Evolutionary conservation across 352 stramenopile species (phyloP), one percentile per base, ranked within the genome.

Genomic region (Porosira glacialis): DNA sequence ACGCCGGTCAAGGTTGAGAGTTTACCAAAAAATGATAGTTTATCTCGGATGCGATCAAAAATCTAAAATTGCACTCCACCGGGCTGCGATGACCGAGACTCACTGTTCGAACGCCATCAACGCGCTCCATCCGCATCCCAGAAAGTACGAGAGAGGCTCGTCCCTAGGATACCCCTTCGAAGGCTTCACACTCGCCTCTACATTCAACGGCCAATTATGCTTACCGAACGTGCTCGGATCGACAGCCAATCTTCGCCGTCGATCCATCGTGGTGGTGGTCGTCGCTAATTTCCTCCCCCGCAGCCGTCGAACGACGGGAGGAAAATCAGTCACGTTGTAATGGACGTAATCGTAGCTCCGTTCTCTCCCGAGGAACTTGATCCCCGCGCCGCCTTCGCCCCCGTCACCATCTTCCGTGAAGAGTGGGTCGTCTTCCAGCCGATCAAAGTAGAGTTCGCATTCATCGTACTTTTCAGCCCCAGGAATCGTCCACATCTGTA

Each of bases 361-460:
- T 2, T 63, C 65, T 30, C 65, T 52, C 26, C 53, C 65, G 5
- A 68, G 19, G 36, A 59, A 67, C 8, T 30, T n/a, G n/a, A n/a
- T n/a, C n/a, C n/a, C n/a, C n/a, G n/a, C n/a, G n/a, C n/a, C n/a
- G n/a, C n/a, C n/a, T n/a, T n/a, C n/a, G 30, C 57, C 56, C 27
- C 33, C 26, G 15, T 53, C 22, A 22, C 27, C 35, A 30, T 75
- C 65, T n/a, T n/a, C n/a, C 24, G 43, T 45, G 44, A 66, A 75
- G 28, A 68, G 48, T 10, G 58, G 19, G 21, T 77, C 67, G 1
- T 70, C 67, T 39, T 72, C 33, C 6, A 68, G 13, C 4, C 30
- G 22, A 36, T 75, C 38, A 55, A 75, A 83, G 48, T 63, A 83
- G 0, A 83, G 49, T 19, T 83, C 63, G 55, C 75, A 83, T 4